phyloP scores from a whole-genome alignment of 345 rosid species.

The Syzygium aromaticum region DNA sequence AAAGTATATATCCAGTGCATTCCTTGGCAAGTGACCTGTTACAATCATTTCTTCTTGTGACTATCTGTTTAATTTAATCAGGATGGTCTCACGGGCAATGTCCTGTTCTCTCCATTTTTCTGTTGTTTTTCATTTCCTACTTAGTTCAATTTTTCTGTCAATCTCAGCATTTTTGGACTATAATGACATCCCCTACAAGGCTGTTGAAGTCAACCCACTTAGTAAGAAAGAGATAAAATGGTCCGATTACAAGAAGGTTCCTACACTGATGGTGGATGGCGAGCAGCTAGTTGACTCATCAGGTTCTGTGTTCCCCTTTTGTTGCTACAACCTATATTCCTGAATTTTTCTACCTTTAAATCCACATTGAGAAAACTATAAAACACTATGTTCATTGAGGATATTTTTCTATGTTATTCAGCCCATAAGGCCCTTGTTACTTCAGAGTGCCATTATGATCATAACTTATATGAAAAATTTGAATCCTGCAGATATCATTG shows the following conservation, averaged over 20 bases:
- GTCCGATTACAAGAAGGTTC: slow-evolving; percentile 46
- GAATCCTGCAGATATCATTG: slow-evolving; percentile 19
- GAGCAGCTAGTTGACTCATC: slow-evolving; percentile 40
- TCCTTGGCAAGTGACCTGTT: background rate
- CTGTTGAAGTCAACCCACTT: slow-evolving; percentile 43
- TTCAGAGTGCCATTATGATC: background rate
- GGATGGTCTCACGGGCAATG: background rate
- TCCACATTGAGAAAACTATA: background rate
- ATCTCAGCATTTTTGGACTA: slow-evolving; percentile 40
- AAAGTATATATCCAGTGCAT: background rate
- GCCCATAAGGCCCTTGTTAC: background rate
- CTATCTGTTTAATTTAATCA: background rate
- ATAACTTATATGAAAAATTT: background rate
- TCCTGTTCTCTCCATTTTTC: background rate
- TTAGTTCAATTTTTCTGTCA: background rate
- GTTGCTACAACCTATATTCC: background rate
- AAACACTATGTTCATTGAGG: background rate
- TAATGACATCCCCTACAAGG: slow-evolving; percentile 37
- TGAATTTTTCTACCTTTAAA: background rate
- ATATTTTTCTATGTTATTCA: background rate
- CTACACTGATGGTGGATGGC: slow-evolving; percentile 34
- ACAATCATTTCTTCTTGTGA: background rate
- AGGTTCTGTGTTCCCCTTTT: slow-evolving; percentile 9
- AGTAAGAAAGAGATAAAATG: slow-evolving; percentile 42
- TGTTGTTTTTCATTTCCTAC: background rate